phyloP scores from a whole-genome alignment of 441 rosid species.

The Pelargonium australe region DNA sequence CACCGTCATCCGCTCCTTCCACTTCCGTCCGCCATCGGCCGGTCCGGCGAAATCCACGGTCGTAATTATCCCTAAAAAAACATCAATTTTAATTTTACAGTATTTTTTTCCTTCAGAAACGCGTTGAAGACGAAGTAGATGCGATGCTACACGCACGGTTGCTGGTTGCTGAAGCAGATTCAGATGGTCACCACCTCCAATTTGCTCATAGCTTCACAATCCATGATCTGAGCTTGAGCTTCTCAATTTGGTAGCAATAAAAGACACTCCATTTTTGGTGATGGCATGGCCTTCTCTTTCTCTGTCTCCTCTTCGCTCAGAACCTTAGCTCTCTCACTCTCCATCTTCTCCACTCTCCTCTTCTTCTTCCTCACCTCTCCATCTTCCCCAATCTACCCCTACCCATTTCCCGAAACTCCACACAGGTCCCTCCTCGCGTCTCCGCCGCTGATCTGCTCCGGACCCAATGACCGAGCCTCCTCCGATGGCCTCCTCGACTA shows the following conservation, averaged over 20 bases:
- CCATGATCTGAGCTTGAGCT: neutral
- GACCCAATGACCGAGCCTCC: conserved; percentile 19
- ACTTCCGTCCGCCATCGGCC: no score
- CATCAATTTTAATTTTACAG: no score
- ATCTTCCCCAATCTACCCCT: conserved; percentile 18
- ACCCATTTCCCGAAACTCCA: conserved; percentile 17
- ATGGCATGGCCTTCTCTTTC: conserved; percentile 62
- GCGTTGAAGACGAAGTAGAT: no score
- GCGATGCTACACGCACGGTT: no score
- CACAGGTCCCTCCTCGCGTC: conserved; percentile 14
- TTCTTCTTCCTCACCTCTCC: conserved; percentile 28
- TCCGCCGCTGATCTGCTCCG: conserved; percentile 30
- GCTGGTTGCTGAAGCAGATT: no score
- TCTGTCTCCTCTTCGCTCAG: conserved; percentile 22
- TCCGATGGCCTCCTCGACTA: conserved; percentile 52
- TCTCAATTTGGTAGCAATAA: neutral
- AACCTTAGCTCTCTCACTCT: conserved; percentile 30
- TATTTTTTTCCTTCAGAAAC: no score
- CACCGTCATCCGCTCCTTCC: no score
- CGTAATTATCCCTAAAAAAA: no score
- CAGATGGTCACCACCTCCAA: no score
- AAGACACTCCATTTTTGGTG: neutral
- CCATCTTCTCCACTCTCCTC: conserved; percentile 39
- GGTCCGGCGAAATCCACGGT: no score
- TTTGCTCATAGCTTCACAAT: neutral